A percentile compares a stretch with the other conserved stretches of the same genome.
Evolutionary conservation across 345 rosid genomes (phyloP).

Genomic region (Clausena lansium): DNA sequence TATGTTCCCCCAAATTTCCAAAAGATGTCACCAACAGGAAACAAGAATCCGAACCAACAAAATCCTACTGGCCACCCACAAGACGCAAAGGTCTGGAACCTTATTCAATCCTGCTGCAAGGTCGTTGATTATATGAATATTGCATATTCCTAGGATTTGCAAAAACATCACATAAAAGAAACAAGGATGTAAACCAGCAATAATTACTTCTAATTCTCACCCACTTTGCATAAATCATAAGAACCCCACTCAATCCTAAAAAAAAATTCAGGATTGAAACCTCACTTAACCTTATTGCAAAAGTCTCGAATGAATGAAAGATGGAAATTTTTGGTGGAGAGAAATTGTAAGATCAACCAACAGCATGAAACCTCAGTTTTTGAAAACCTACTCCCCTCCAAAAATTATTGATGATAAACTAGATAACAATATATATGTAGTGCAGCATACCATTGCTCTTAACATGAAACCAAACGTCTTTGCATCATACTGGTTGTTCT

Average conservation of each 20-base stretch:
- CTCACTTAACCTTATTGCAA: background rate
- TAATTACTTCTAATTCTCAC: background rate
- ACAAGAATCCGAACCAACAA: background rate
- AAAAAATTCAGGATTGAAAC: background rate
- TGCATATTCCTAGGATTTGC: background rate
- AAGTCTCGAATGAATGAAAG: background rate
- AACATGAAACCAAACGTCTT: slow-evolving; percentile 71
- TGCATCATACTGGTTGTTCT: slow-evolving; percentile 84
- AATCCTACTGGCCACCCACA: background rate
- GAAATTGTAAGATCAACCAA: background rate
- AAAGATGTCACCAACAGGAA: background rate
- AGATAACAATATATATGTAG: background rate
- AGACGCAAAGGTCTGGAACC: background rate
- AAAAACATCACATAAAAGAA: background rate
- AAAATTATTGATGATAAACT: background rate
- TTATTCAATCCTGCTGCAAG: background rate
- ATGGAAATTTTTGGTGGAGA: background rate
- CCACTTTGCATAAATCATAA: background rate
- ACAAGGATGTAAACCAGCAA: background rate
- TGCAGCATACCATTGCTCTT: slow-evolving; percentile 78
- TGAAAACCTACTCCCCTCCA: background rate
- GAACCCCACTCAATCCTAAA: background rate
- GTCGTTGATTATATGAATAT: no score
- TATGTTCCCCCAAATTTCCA: background rate
- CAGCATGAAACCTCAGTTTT: background rate